Evolutionary conservation across 2,329 filamentous ascomycete species (phyloP).

Genomic region (Sphaerulina musiva): DNA sequence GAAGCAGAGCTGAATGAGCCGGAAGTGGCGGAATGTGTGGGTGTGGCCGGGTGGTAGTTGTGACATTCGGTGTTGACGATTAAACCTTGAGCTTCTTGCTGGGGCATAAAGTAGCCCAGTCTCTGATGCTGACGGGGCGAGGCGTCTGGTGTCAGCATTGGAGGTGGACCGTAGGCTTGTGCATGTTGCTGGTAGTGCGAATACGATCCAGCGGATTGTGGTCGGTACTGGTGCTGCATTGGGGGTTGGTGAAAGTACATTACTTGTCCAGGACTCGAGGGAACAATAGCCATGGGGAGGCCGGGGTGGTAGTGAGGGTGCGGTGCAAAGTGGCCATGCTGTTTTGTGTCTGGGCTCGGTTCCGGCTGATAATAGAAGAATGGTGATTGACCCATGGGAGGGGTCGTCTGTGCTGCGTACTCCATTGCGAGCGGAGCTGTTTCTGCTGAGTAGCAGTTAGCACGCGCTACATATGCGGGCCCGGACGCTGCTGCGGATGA

Average conservation of each 20-base stretch:
- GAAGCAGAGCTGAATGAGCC: constrained; percentile 79
- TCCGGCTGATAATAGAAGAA: constrained; percentile 88
- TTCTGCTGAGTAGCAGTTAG: constrained; percentile 22
- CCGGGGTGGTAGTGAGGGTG: constrained; percentile 48
- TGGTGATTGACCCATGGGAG: constrained; percentile 57
- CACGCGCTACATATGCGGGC: constrained; percentile 14
- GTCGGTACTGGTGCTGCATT: constrained; percentile 34
- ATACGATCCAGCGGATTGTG: constrained; percentile 28
- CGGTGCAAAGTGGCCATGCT: constrained; percentile 66
- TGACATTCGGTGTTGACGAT: constrained; percentile 66
- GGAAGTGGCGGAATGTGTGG: constrained; percentile 71
- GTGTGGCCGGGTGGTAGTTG: constrained; percentile 75
- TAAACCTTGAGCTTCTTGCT: constrained; percentile 41
- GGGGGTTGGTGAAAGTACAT: constrained; percentile 53
- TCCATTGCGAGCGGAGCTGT: constrained; percentile 28
- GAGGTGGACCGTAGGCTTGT: constrained; percentile 52
- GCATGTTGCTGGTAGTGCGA: constrained; percentile 38
- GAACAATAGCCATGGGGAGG: constrained; percentile 39
- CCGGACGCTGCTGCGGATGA: constrained; percentile 16
- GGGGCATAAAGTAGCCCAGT: constrained; percentile 59
- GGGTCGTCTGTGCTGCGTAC: constrained; percentile 43
- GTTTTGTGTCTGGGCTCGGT: constrained; percentile 62
- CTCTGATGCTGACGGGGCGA: constrained; percentile 71
- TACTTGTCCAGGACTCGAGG: constrained; percentile 44
- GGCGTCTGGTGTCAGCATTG: constrained; percentile 65